These are phyloP conservation scores for Cytospora schulzeri DNA, from an alignment of 2,329 filamentous ascomycete species.

Conservation along the genomic window DNA sequence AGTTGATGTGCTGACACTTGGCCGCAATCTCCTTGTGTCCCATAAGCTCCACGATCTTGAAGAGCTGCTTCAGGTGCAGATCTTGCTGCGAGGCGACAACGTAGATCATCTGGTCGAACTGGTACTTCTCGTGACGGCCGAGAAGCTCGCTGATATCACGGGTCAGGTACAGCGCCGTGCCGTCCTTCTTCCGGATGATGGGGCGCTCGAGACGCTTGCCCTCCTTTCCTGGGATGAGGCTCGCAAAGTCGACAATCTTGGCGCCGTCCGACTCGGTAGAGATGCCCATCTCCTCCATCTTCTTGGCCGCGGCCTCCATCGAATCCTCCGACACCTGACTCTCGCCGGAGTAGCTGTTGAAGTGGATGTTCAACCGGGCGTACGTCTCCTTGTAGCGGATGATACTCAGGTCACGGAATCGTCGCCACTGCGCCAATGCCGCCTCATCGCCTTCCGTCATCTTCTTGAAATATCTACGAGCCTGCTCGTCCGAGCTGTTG, in stretches of 20 bases:
- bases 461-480: conserved; percentile 70
- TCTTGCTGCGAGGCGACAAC: conserved; percentile 74
- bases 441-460: conserved; percentile 69
- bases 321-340: conserved; percentile 68
- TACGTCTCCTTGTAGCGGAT: conserved; percentile 69
- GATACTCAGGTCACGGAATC: conserved; percentile 69
- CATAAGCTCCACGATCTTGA: conserved; percentile 76
- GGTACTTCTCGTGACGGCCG: conserved; percentile 62
- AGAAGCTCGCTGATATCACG: conserved; percentile 76
- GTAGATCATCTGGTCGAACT: conserved; percentile 80
- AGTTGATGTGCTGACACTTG: conserved; percentile 75
- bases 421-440: conserved; percentile 64
- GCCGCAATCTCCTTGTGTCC: conserved; percentile 67
- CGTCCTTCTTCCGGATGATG: conserved; percentile 72
- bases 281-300: conserved; percentile 65
- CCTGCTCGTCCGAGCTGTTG: conserved; percentile 68
- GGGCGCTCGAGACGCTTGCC: conserved; percentile 72
- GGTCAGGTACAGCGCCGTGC: conserved; percentile 76
- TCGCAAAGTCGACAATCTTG: conserved; percentile 71
- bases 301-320: conserved; percentile 65
- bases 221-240: conserved; percentile 65
- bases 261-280: conserved; percentile 73
- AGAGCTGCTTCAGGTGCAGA: conserved; percentile 72
- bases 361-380: conserved; percentile 69
- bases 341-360: conserved; percentile 75